Evolutionary conservation across 2,329 filamentous ascomycete genomes (phyloP).

Genomic region (Fusarium luffae): DNA sequence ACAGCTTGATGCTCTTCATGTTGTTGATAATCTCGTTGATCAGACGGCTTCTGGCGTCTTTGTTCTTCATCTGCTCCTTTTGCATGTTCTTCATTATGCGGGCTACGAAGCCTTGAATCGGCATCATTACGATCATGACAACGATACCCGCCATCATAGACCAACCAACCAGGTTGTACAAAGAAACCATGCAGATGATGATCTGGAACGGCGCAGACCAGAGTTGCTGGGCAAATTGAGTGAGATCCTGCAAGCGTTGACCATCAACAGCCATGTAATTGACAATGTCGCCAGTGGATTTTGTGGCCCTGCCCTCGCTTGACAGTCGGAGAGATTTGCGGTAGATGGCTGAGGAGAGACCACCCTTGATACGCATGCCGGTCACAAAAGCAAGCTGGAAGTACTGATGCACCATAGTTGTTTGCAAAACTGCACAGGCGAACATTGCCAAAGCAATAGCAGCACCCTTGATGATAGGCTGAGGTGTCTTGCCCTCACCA

Average conservation of each 20-base stretch:
- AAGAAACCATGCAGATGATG: conserved; percentile 90
- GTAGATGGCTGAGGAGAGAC: conserved; percentile 91
- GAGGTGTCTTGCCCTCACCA: conserved; percentile 65
- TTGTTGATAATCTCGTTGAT: conserved; percentile 99
- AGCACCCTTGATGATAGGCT: conserved; percentile 85
- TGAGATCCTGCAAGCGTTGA: conserved; percentile 91
- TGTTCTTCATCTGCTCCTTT: conserved; percentile 99
- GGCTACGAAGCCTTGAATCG: conserved; percentile 91
- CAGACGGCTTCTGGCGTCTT: conserved; percentile 89
- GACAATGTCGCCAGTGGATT: conserved; percentile 97
- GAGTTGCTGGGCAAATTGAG: conserved; percentile 93
- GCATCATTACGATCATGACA: conserved; percentile 98
- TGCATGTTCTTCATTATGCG: conserved; percentile 94
- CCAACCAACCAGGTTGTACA: conserved; percentile 93
- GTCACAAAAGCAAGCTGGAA: conserved; percentile 95
- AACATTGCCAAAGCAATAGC: conserved; percentile 96
- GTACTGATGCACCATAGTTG: conserved; percentile 93
- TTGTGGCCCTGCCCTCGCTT: conserved; percentile 88
- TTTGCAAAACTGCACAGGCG: conserved; percentile 84
- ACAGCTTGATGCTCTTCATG: conserved; percentile 99
- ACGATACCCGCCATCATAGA: conserved; percentile 96
- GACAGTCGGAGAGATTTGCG: conserved; percentile 89
- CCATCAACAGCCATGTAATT: conserved; percentile 99
- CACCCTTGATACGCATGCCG: conserved; percentile 95
- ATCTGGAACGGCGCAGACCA: conserved; percentile 99